Base-by-base conservation (phyloP, 768 basidiomycete genomes). In the Xerocomus potaroensis region DNA sequence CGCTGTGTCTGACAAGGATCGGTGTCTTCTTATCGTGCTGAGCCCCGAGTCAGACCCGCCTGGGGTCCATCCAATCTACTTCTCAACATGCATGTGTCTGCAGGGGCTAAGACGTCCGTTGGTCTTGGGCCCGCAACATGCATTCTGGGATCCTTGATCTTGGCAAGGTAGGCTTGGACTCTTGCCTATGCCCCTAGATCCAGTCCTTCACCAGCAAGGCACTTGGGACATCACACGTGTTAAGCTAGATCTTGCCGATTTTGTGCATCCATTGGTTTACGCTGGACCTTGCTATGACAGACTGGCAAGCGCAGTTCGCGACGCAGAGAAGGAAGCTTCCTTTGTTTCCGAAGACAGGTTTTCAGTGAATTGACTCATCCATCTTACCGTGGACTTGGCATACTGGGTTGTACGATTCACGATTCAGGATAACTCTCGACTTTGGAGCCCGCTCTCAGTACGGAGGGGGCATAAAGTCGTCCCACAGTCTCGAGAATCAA, bases 61-160 rank as follows among this genome's bases (percentile, higher is more conserved):
- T 3, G 41, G 31, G 9, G 21, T 23, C 8, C 51, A 53, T 31
- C 54, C 54, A n/a, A 53, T 45, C 9, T 53, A 49, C 33, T 41
- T 53, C 37, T 48, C 43, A 15, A 55, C 51, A 9, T 50, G 47
- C n/a, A 49, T 23, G 5, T 45, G 27, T 21, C 48, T 45, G 15
- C 41, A 35, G 11, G 34, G 32, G 21, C 39, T 49, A 31, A 45
- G 43, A 16, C 30, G 40, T 12, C 47, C 43, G 8, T 24, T 45
- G 47, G 41, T 48, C 6, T 24, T 49, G 10, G 47, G 47, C n/a
- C 47, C 51, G 14, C 47, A 53, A 12, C 47, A 47, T 36, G 51
- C 51, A 26, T 53, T 53, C 26, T 53, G 51, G 51, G 51, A 53
- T 21, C 47, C n/a, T 45, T 24, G 51, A 47, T n/a, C 43, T 18